Evolutionary conservation across 2,329 filamentous ascomycete genomes (phyloP).

Genomic region (Penicillium sp.): DNA sequence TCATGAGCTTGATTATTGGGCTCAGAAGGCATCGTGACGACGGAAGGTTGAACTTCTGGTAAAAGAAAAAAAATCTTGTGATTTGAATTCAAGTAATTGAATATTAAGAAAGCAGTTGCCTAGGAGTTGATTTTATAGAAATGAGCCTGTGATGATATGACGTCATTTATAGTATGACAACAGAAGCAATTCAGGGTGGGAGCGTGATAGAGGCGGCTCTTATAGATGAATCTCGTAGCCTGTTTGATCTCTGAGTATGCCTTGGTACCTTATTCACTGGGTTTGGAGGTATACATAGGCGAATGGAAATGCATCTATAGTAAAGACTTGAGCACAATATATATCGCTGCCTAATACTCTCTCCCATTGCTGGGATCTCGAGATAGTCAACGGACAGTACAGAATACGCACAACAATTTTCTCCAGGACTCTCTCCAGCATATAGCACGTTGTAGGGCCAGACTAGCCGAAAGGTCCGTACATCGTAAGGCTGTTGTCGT

Average conservation of each 20-base stretch:
- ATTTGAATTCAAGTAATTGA: not conserved
- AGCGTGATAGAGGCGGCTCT: not conserved
- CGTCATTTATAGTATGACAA: conserved; percentile 1
- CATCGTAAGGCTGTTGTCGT: conserved; percentile 1
- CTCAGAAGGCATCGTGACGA: conserved; percentile 36
- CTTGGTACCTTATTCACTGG: not conserved
- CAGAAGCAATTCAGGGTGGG: not conserved
- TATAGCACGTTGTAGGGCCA: not conserved
- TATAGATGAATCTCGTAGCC: not conserved
- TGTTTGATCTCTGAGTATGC: not conserved
- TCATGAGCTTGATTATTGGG: conserved; percentile 30
- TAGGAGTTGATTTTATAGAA: conserved; percentile 1
- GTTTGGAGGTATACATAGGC: not conserved
- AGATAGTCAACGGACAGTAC: not conserved
- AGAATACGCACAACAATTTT: not conserved
- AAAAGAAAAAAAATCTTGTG: not conserved
- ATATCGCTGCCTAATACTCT: not conserved
- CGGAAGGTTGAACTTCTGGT: not conserved
- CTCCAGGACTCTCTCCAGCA: not conserved
- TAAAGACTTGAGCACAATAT: not conserved
- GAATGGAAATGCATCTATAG: not conserved
- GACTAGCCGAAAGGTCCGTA: not conserved
- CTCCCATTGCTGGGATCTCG: not conserved
- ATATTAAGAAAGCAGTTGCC: not conserved
- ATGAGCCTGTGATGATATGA: not conserved